Conservation (phyloP, 2,329 filamentous ascomycete species). For the Colletotrichum sansevieriae region DNA sequence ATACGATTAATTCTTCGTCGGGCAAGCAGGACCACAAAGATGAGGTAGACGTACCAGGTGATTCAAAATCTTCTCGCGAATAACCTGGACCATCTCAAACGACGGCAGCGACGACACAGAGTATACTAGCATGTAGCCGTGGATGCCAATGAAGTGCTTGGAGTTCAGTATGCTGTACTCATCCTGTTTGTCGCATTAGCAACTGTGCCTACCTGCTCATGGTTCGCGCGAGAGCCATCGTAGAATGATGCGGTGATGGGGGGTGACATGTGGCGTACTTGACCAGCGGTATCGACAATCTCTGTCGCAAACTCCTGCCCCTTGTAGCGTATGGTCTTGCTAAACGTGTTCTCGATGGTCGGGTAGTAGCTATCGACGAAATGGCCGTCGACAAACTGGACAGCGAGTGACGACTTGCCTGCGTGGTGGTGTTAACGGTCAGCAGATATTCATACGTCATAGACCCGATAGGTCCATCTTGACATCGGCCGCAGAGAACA, state of each 20-base stretch:
- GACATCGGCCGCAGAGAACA: background rate
- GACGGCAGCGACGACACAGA: conserved; percentile 94
- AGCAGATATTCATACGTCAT: conserved; percentile 13
- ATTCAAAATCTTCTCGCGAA: conserved; percentile 96
- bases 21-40: background rate
- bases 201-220: too few species aligned
- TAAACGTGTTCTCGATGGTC: conserved; percentile 99
- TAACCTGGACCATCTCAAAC: conserved; percentile 97
- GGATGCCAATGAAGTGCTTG: conserved; percentile 99
- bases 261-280: conserved; percentile 66
- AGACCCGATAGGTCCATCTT: background rate
- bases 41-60: conserved; percentile 78
- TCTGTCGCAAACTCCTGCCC: conserved; percentile 94
- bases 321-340: conserved; percentile 93
- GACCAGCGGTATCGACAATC: conserved; percentile 97
- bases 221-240: background rate
- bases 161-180: conserved; percentile 99
- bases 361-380: conserved; percentile 99
- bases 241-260: background rate
- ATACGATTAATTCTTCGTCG: background rate
- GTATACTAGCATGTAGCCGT: conserved; percentile 98
- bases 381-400: conserved; percentile 96
- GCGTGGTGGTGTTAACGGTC: conserved; percentile 25
- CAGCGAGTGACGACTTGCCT: conserved; percentile 98
- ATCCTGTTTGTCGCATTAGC: conserved; percentile 68